phyloP scores from a whole-genome alignment of 768 basidiomycete genomes.

The Daedaleopsis nitida region DNA sequence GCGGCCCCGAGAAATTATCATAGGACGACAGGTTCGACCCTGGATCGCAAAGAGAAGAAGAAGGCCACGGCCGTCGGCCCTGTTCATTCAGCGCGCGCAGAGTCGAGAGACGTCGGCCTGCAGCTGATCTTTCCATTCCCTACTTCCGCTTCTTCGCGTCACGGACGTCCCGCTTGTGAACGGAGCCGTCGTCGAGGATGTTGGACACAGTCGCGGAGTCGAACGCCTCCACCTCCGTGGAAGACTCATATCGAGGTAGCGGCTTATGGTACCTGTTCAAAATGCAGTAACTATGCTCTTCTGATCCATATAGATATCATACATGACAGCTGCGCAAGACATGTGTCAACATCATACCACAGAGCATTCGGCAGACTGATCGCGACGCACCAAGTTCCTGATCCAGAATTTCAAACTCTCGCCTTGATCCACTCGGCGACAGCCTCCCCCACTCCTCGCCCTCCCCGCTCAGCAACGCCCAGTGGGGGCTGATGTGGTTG shows the following conservation, averaged over 20 bases:
- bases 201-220: slow-evolving; percentile 44
- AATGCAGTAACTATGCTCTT: too few relatives aligned
- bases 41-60: not conserved
- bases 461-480: slow-evolving; percentile 51
- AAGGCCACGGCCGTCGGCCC: not conserved
- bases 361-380: not conserved
- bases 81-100: not conserved
- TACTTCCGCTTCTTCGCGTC: slow-evolving; percentile 51
- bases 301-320: too few relatives aligned
- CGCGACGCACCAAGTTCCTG: not conserved
- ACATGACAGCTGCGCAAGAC: too few relatives aligned
- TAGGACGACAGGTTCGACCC: slow-evolving; percentile 23
- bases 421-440: slow-evolving; percentile 32
- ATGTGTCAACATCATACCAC: too few relatives aligned
- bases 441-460: slow-evolving; percentile 65
- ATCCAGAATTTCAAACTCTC: not conserved
- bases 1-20: slow-evolving; percentile 34
- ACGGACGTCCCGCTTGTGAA: slow-evolving; percentile 27
- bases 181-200: slow-evolving; percentile 41
- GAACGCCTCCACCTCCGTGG: slow-evolving; percentile 30
- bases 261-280: too few relatives aligned
- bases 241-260: too few relatives aligned
- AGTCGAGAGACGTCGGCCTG: not conserved
- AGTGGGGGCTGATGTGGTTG: slow-evolving; percentile 63
- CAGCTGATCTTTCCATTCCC: slow-evolving; percentile 30